Evolutionary conservation across 108 stramenopile species (phyloP).

Genomic region (Nannochloropsis oceanica): DNA sequence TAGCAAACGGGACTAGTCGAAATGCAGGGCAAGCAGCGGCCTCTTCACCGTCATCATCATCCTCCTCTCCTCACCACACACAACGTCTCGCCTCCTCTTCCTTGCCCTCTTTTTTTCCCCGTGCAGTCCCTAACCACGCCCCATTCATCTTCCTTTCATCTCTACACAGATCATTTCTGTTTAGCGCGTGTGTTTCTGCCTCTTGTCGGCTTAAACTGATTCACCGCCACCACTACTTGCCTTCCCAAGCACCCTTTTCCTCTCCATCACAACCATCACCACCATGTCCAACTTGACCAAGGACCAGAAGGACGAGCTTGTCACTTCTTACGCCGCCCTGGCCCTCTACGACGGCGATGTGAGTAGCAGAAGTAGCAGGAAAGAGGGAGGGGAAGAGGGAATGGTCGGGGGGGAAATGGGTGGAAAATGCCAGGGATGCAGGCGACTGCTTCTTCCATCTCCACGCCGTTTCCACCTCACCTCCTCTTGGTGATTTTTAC

Average conservation of each 20-base stretch:
- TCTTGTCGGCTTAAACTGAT: not conserved
- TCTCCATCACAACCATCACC: not conserved
- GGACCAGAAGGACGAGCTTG: slow-evolving; percentile 82
- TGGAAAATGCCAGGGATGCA: not conserved
- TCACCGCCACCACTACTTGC: not conserved
- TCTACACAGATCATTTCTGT: not conserved
- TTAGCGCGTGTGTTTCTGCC: not conserved
- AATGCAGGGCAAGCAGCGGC: no score
- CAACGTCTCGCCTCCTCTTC: no score
- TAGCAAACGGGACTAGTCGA: no score
- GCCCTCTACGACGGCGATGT: slow-evolving; percentile 80
- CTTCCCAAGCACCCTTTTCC: not conserved
- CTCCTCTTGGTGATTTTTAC: not conserved
- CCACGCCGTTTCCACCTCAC: not conserved
- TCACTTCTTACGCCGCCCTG: slow-evolving; percentile 73
- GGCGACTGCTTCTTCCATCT: not conserved
- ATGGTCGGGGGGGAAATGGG: not conserved
- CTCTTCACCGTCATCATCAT: no score
- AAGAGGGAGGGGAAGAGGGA: no score
- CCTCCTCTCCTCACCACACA: no score
- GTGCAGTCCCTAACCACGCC: no score
- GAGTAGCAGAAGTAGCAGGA: not conserved
- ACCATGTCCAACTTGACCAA: slow-evolving; percentile 44
- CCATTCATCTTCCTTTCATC: not conserved
- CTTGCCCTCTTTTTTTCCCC: no score